Conservation (phyloP, 495 filamentous ascomycete species). For the Tetracladium marchalianum region DNA sequence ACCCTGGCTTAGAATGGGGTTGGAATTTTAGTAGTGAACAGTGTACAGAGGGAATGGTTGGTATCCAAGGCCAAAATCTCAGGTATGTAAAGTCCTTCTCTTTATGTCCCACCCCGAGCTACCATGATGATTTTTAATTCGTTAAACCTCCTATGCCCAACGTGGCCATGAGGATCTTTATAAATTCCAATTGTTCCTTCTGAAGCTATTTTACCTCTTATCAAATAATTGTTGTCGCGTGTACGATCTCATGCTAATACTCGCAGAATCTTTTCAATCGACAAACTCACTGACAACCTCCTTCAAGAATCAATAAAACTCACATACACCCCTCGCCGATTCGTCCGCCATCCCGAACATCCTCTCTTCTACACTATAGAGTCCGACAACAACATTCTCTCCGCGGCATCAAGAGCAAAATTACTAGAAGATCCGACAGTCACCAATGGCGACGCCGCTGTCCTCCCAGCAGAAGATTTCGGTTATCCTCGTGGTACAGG, state of each 20-base stretch:
- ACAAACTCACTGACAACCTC: slow-evolving; percentile 76
- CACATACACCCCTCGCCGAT: slow-evolving; percentile 80
- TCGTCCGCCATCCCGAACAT: slow-evolving; percentile 79
- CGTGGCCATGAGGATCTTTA: slow-evolving; percentile 40
- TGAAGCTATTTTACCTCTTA: slow-evolving; percentile 24
- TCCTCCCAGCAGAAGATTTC: slow-evolving; percentile 74
- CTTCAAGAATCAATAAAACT: slow-evolving; percentile 81
- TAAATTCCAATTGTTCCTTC: slow-evolving; percentile 71
- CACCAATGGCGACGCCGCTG: slow-evolving; percentile 58
- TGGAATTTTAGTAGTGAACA: slow-evolving; percentile 95
- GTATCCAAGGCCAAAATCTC: slow-evolving; percentile 82
- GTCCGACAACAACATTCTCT: slow-evolving; percentile 81
- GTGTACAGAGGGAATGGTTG: slow-evolving; percentile 89
- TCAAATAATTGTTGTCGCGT: slow-evolving; percentile 1
- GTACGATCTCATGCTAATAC: slow-evolving; percentile 5
- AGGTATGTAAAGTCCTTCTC: slow-evolving; percentile 49
- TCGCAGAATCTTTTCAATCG: slow-evolving; percentile 71
- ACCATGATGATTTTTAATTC: slow-evolving; percentile 56
- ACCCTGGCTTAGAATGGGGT: slow-evolving; percentile 80
- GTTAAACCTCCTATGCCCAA: slow-evolving; percentile 29
- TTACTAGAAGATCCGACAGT: slow-evolving; percentile 56
- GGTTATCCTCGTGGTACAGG: slow-evolving; percentile 75
- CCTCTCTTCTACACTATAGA: slow-evolving; percentile 90
- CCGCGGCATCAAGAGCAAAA: slow-evolving; percentile 57
- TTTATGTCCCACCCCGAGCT: slow-evolving; percentile 19